phyloP scores from a whole-genome alignment of 2,329 filamentous ascomycete species.

The Daldinia sp. region DNA sequence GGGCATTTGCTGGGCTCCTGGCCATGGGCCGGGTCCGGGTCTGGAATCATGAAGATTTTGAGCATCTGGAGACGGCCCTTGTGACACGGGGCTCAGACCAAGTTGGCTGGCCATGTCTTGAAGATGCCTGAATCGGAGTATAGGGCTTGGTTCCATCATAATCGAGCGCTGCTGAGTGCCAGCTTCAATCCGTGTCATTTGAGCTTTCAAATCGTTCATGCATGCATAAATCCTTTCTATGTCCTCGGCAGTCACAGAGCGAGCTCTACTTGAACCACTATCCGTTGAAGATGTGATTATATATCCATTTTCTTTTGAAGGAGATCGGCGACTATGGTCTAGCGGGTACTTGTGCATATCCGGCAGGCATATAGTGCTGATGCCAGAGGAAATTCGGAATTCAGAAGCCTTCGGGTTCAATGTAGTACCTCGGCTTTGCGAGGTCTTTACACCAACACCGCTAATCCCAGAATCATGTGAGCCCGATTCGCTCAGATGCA shows the following conservation, averaged over 20 bases:
- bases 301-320: background rate
- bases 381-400: conserved; percentile 34
- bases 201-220: conserved; percentile 17
- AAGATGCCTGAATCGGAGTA: conserved; percentile 11
- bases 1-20: background rate
- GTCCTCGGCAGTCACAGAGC: conserved; percentile 4
- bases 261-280: background rate
- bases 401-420: conserved; percentile 49
- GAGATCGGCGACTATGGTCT: background rate
- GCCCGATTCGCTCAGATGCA: conserved; percentile 15
- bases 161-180: background rate
- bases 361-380: background rate
- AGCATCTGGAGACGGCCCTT: background rate
- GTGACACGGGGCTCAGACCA: background rate
- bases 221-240: conserved; percentile 3
- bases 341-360: background rate
- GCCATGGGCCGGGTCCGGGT: background rate
- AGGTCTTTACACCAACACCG: conserved; percentile 22
- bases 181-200: conserved; percentile 12
- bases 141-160: background rate
- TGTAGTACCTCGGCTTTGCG: background rate
- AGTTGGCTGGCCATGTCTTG: conserved; percentile 4
- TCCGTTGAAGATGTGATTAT: background rate
- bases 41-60: background rate
- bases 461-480: conserved; percentile 32